These are phyloP conservation scores for Ehretia macrophylla DNA, from an alignment of 257 asterid species.

Conservation along the genomic window DNA sequence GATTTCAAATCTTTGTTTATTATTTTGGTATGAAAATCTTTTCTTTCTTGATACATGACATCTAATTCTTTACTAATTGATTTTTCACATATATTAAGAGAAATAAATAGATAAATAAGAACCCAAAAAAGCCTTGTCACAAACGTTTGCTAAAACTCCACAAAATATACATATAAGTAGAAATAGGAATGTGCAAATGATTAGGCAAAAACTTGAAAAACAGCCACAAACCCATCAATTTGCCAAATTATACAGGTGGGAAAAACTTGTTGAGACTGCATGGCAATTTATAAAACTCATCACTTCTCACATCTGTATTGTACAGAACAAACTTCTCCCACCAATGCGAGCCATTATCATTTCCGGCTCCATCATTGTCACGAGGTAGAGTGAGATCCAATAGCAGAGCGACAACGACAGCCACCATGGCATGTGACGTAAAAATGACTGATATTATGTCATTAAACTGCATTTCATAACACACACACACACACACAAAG, in stretches of 20 bases:
- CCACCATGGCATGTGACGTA: constrained; percentile 59
- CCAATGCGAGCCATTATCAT: constrained; percentile 58
- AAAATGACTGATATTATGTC: constrained; percentile 38
- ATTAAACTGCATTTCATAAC: constrained; percentile 39
- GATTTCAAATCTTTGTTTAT: too few relatives aligned
- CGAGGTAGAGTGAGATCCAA: constrained; percentile 47
- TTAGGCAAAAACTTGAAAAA: background rate
- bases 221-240: background rate
- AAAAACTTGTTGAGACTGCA: constrained; percentile 50
- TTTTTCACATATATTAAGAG: too few relatives aligned
- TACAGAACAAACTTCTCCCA: constrained; percentile 64
- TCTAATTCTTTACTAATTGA: too few relatives aligned
- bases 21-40: too few relatives aligned
- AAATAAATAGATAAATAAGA: too few relatives aligned
- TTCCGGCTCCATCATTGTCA: constrained; percentile 28
- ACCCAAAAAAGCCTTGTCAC: too few relatives aligned
- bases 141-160: too few relatives aligned
- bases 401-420: constrained; percentile 33
- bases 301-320: constrained; percentile 50
- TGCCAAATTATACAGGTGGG: constrained; percentile 40
- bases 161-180: too few relatives aligned
- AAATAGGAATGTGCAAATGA: too few relatives aligned
- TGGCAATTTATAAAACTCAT: constrained; percentile 60
- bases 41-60: too few relatives aligned
- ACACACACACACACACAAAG: background rate